phyloP scores from a whole-genome alignment of 805 yeast genomes.

The Naumovozyma baii region DNA sequence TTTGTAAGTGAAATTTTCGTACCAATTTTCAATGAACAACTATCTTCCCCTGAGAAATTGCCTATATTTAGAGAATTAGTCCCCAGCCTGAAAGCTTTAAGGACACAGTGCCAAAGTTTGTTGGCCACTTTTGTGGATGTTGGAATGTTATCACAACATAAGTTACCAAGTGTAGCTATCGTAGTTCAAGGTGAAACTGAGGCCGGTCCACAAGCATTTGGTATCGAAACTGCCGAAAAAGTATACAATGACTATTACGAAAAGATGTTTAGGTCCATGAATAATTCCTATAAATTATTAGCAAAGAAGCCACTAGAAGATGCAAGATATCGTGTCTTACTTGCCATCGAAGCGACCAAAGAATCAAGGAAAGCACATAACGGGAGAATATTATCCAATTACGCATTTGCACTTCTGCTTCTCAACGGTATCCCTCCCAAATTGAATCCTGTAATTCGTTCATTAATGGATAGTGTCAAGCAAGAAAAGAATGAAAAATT shows the following conservation, averaged over 20 bases:
- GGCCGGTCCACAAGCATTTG: slow-evolving; percentile 90
- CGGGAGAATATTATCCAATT: slow-evolving; percentile 56
- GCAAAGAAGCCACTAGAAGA: slow-evolving; percentile 69
- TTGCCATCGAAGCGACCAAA: slow-evolving; percentile 62
- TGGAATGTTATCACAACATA: slow-evolving; percentile 61
- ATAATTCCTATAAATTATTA: slow-evolving; percentile 60
- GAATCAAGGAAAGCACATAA: slow-evolving; percentile 41
- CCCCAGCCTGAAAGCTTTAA: slow-evolving; percentile 72
- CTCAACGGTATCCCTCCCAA: slow-evolving; percentile 67
- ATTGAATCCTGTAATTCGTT: slow-evolving; percentile 76
- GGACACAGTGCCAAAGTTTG: slow-evolving; percentile 80
- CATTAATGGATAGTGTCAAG: slow-evolving; percentile 88
- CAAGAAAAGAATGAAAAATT: slow-evolving; percentile 55
- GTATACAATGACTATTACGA: slow-evolving; percentile 54
- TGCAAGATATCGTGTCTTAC: slow-evolving; percentile 55
- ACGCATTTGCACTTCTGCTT: slow-evolving; percentile 66
- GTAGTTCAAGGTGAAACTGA: slow-evolving; percentile 90
- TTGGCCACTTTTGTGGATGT: slow-evolving; percentile 66
- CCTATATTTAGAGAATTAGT: slow-evolving; percentile 67
- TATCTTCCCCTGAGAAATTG: slow-evolving; percentile 30
- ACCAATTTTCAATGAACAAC: slow-evolving; percentile 32
- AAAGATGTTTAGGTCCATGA: slow-evolving; percentile 51
- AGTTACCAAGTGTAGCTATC: slow-evolving; percentile 75
- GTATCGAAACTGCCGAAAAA: slow-evolving; percentile 65
- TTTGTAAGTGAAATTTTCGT: slow-evolving; percentile 26